Base-by-base conservation (phyloP, 345 rosid species). In the Isatis tinctoria region DNA sequence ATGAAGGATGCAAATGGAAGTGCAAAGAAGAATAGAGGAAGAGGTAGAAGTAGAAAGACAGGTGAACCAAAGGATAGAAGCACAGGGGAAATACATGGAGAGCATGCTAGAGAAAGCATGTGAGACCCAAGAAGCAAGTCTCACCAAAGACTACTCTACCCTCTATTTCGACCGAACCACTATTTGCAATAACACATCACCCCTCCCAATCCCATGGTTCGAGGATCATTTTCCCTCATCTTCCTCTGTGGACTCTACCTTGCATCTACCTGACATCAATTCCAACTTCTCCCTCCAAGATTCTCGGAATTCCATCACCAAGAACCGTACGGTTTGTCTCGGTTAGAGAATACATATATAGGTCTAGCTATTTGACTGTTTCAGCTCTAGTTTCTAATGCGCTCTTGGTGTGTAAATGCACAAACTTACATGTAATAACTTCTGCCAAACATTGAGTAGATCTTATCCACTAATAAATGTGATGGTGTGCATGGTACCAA, bases 11-110 rank as follows among this genome's bases (percentile, higher is more conserved):
- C 94, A 92, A 71, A 90, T 92, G 91, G 97, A 92, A 82, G 88
- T 89, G 68, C 85, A 92, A 74, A 90, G 92, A 76, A 90, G 86
- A 78, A 75, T 90, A 59, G 93, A 90, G 78, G 82, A 88, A 80
- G 92, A 83, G 82, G 92, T 87, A 40, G 96, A 88, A 91, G 87
- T 95, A 67, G 97, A 95, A 70, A 87, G 92, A 72, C 98, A 92
- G 74, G 94, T 95, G 54, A 97, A 90, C 54, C 74, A 92, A 63
- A 87, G 99, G 88, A 87, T 92, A 51, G 97, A 90, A 67, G 98
- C 96, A 53, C 96, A 95, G 78, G 99, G 96, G 32, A 92, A 92
- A 70, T 95, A 95, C 82, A 95, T 95, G 97, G 97, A 95, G 58
- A 86, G 85, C 70, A 90, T 95, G 72, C 70, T 95, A 69, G 96